Evolutionary conservation across 2,329 filamentous ascomycete genomes (phyloP), one percentile per base, ranked within the genome.

Genomic region (Colletotrichum sublineola): DNA sequence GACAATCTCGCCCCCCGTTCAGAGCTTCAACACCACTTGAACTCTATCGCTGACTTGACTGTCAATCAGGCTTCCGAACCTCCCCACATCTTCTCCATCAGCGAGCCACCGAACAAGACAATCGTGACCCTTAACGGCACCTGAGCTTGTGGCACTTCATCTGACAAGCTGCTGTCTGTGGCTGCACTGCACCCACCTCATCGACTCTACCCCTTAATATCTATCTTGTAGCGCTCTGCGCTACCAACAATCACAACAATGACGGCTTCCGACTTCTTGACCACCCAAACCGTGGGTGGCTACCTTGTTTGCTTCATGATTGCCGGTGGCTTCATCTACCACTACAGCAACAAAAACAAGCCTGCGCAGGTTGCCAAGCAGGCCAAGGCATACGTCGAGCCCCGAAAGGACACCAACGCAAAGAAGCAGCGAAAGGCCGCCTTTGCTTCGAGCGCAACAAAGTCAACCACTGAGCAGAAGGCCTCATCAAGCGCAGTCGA

Each of bases 401-500:
- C 68, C 33, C 80, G 80, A 58, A 85, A 84, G 69, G 82, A 83
- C 61, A 82, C 83, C 55, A 80, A 79, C 15, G 85, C 85, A 76
- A 85, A 85, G 80, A 85, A 85, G 75, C 85, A 86, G 77, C 82
- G 84, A 7, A 76, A 82, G 76, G 83, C 84, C 73, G 83, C 79
- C 73, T 84, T 82, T 74, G 79, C 79, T 53, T 79, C 81, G 29
- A 81, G 80, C 63, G 76, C 79, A 31, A 79, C 82, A 66, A 80
- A 83, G 56, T 74, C 81, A 60, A 63, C 75, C 33, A 46, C 72
- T n/a, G 81, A 80, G 73, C 78, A 78, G 9, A 81, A 81, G 68
- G 70, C 77, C 3, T 80, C 80, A 64, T 77, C 71, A 12, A 73
- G 53, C 40, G 62, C 53, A 50, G 79, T 75, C 42, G 75, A 75